Percentiles rank a stretch among this genome's conserved stretches.
Conservation (phyloP, 305 asterid species). For the Rubia tinctorum region DNA sequence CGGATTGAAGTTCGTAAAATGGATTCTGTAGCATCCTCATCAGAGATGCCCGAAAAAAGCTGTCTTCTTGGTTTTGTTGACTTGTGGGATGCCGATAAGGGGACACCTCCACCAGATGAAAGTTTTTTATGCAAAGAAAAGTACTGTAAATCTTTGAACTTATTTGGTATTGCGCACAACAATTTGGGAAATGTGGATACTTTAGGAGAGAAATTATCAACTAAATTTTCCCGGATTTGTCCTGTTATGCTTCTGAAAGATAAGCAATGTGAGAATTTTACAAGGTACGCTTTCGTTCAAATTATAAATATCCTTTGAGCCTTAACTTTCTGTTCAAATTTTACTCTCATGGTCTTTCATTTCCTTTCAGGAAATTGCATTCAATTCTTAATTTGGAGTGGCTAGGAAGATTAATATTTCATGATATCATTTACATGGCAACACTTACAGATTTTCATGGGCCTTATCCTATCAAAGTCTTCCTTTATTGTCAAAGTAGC, state of each 20-base stretch:
- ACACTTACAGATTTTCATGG: background rate
- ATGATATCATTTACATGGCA: background rate
- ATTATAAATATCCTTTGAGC: background rate
- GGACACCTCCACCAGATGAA: conserved; percentile 62
- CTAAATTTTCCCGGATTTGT: conserved; percentile 49
- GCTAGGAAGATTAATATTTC: background rate
- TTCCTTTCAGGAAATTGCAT: background rate
- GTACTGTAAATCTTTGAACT: conserved; percentile 28
- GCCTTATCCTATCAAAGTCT: background rate
- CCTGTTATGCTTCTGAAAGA: conserved; percentile 64
- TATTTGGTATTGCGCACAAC: conserved; percentile 20
- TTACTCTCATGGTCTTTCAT: background rate
- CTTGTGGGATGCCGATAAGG: conserved; percentile 68
- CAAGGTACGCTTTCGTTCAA: conserved; percentile 39
- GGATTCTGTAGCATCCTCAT: conserved; percentile 20
- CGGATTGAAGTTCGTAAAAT: conserved; percentile 9
- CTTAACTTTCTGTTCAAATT: background rate
- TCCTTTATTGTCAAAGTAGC: background rate
- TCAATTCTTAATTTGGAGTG: background rate
- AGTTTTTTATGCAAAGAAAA: conserved; percentile 58
- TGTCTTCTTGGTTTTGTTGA: conserved; percentile 18
- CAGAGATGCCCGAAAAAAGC: conserved; percentile 31
- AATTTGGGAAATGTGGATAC: conserved; percentile 35
- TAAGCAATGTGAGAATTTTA: conserved; percentile 36
- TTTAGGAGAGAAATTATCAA: conserved; percentile 28